Evolutionary conservation across 306 rosid genomes (phyloP).

Genomic region (Cucumis hystrix): DNA sequence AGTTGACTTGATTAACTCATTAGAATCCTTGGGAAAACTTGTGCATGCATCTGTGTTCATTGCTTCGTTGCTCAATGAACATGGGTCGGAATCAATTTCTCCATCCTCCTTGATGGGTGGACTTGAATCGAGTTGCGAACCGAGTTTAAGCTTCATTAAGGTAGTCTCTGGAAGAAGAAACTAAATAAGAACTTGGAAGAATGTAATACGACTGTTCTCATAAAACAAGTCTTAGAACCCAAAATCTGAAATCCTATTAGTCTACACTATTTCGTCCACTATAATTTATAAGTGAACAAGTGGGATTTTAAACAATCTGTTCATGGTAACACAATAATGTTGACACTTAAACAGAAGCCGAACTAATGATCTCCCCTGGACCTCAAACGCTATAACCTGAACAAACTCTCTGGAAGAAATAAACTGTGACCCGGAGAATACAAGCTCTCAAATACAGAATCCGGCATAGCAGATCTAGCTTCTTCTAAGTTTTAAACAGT

Average conservation of each 20-base stretch:
- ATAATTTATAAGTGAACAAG: background rate
- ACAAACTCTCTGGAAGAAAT: background rate
- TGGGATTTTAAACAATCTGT: background rate
- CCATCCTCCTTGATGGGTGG: conserved; percentile 13
- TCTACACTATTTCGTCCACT: background rate
- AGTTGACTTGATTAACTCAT: conserved; percentile 1
- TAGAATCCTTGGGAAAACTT: conserved; percentile 9
- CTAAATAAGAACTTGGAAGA: background rate
- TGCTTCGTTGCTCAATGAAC: conserved; percentile 21
- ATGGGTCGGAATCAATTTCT: conserved; percentile 16
- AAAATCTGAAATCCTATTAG: background rate
- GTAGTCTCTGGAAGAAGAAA: conserved; percentile 54
- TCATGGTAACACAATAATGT: background rate
- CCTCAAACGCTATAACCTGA: background rate
- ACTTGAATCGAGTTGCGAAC: conserved; percentile 35
- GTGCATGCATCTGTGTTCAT: conserved; percentile 14
- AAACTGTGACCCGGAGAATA: background rate
- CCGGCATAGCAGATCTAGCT: background rate
- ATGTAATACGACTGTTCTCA: background rate
- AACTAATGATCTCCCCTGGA: background rate
- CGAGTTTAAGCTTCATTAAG: conserved; percentile 64
- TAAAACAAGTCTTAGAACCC: background rate
- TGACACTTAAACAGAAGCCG: background rate
- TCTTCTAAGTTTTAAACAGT: background rate
- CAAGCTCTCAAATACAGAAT: background rate